Evolutionary conservation across 2,329 filamentous ascomycete species (phyloP).

Genomic region (Trichoderma sp.): DNA sequence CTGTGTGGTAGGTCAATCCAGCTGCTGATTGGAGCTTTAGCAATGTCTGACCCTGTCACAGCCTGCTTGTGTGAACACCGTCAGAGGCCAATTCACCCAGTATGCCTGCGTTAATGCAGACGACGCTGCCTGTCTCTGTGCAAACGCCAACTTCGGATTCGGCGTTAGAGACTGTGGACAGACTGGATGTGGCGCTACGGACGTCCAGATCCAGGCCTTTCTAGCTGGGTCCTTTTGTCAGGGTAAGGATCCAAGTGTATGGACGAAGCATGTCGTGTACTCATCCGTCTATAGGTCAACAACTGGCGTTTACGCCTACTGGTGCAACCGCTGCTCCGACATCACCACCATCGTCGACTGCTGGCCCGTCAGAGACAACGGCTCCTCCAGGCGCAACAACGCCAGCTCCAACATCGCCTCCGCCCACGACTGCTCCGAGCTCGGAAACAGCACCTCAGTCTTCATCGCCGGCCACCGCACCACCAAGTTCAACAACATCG

Average conservation of each 20-base stretch:
- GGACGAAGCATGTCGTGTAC: neutral
- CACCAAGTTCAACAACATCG: slow-evolving; percentile 3
- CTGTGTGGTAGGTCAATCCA: slow-evolving; percentile 33
- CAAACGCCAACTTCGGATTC: slow-evolving; percentile 24
- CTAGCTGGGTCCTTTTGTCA: slow-evolving; percentile 27
- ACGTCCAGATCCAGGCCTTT: slow-evolving; percentile 30
- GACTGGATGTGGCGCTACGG: slow-evolving; percentile 29
- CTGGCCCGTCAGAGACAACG: neutral
- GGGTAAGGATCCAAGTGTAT: slow-evolving; percentile 13
- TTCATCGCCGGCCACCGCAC: neutral
- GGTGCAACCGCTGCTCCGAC: neutral
- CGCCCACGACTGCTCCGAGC: neutral
- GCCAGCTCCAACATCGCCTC: neutral
- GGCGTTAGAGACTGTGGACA: slow-evolving; percentile 37
- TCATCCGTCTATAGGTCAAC: slow-evolving; percentile 5
- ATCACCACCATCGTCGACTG: neutral
- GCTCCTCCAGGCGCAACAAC: neutral
- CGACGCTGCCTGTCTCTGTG: slow-evolving; percentile 41
- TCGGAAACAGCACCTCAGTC: neutral
- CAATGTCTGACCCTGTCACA: slow-evolving; percentile 14
- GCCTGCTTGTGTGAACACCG: slow-evolving; percentile 24
- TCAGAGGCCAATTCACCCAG: slow-evolving; percentile 24
- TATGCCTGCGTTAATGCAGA: slow-evolving; percentile 30
- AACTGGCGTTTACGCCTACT: slow-evolving; percentile 11
- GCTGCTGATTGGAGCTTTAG: neutral